Conservation (phyloP, 768 basidiomycete genomes). For the Amanita phalloides region DNA sequence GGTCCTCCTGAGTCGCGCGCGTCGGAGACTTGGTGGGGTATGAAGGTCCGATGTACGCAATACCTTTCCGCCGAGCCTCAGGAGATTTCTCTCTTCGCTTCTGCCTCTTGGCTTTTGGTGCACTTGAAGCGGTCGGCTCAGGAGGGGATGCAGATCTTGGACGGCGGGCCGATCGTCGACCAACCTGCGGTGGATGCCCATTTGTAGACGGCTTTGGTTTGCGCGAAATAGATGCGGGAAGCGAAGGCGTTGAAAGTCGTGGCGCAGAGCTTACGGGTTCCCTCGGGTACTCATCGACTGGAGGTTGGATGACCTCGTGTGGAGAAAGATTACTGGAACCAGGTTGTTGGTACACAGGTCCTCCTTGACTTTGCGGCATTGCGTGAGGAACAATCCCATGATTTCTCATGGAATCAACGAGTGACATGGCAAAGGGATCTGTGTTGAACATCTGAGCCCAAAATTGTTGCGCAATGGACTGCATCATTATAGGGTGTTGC, state of each 20-base stretch:
- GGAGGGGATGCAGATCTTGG: neutral
- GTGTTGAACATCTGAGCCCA: slow-evolving; percentile 6
- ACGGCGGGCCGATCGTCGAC: neutral
- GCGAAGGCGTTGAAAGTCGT: neutral
- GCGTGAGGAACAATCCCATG: slow-evolving; percentile 1
- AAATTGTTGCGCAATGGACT: neutral
- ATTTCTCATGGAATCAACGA: slow-evolving; percentile 8
- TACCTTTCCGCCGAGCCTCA: neutral
- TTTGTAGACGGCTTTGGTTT: neutral
- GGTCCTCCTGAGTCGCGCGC: neutral
- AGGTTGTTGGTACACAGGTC: neutral
- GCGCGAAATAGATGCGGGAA: neutral
- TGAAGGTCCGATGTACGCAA: neutral
- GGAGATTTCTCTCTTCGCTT: slow-evolving; percentile 6
- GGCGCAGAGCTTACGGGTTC: neutral
- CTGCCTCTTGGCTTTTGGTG: slow-evolving; percentile 2
- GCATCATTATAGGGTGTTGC: neutral
- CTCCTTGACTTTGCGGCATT: neutral
- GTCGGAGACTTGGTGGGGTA: neutral
- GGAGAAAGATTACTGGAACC: neutral
- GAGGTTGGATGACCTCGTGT: neutral
- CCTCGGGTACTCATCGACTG: neutral
- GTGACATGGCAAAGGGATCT: slow-evolving; percentile 4
- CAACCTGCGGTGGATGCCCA: neutral
- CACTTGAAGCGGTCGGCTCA: slow-evolving; percentile 7